These are phyloP conservation scores for Favolaschia claudopus DNA, from an alignment of 768 basidiomycete genomes.

Conservation along the genomic window DNA sequence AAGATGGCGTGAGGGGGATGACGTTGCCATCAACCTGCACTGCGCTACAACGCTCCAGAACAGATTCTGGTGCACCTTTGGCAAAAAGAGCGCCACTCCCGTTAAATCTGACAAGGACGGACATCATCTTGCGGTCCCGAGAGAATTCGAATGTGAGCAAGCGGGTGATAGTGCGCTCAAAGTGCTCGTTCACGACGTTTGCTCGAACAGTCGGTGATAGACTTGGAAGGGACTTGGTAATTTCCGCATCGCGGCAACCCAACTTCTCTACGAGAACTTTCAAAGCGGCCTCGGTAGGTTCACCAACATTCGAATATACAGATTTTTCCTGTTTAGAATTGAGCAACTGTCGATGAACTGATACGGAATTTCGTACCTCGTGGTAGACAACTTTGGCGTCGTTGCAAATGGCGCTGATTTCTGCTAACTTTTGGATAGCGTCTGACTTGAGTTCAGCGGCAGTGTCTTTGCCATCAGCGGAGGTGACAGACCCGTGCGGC, in stretches of 20 bases:
- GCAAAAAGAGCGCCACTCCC: slow-evolving; percentile 83
- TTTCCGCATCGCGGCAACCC: slow-evolving; percentile 69
- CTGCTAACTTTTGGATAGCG: slow-evolving; percentile 84
- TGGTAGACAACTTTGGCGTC: slow-evolving; percentile 92
- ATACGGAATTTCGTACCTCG: slow-evolving; percentile 51
- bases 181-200: slow-evolving; percentile 84
- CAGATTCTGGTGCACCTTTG: slow-evolving; percentile 96
- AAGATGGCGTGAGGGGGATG: slow-evolving; percentile 67
- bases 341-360: background rate
- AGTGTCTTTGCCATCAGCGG: slow-evolving; percentile 68
- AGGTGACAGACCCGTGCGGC: slow-evolving; percentile 77
- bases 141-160: slow-evolving; percentile 97
- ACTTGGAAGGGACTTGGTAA: slow-evolving; percentile 61
- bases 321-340: slow-evolving; percentile 70
- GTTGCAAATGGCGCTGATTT: slow-evolving; percentile 94
- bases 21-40: slow-evolving; percentile 70
- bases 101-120: slow-evolving; percentile 82
- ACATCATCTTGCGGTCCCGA: slow-evolving; percentile 99
- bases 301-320: slow-evolving; percentile 84
- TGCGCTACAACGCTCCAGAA: slow-evolving; percentile 87
- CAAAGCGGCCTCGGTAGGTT: slow-evolving; percentile 97
- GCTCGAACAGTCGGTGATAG: slow-evolving; percentile 71
- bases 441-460: slow-evolving; percentile 66
- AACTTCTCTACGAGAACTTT: slow-evolving; percentile 96
- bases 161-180: slow-evolving; percentile 77